Conservation (phyloP, 192 early-diverging fungal genomes). For the Ramicandelaber brevisporus region DNA sequence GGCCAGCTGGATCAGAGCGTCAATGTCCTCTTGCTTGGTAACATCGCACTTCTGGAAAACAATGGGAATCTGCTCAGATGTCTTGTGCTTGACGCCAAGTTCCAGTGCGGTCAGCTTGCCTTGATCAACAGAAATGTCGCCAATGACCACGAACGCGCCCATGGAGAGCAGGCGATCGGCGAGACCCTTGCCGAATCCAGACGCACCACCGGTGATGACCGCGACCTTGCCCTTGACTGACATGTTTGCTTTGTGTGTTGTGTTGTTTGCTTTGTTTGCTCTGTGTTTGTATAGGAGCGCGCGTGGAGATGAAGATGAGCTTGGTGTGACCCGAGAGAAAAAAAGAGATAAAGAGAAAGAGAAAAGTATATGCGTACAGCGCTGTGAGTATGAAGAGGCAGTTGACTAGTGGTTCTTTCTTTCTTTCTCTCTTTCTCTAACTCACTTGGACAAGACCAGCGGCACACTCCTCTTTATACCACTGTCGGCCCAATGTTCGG, state of each 20-base stretch:
- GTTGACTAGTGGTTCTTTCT: too few relatives aligned
- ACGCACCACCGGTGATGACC: slow-evolving; percentile 26
- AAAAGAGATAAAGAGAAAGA: too few relatives aligned
- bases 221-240: slow-evolving; percentile 22
- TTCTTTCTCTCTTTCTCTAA: too few relatives aligned
- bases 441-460: not conserved
- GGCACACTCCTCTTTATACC: not conserved
- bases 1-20: slow-evolving; percentile 7
- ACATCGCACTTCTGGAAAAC: slow-evolving; percentile 14
- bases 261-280: too few relatives aligned
- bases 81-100: slow-evolving; percentile 2
- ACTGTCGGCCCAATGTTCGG: not conserved
- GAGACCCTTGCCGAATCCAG: slow-evolving; percentile 23
- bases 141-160: slow-evolving; percentile 21
- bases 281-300: too few relatives aligned
- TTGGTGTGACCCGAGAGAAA: too few relatives aligned
- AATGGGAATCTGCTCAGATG: too few relatives aligned
- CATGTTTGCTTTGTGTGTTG: too few relatives aligned
- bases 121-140: slow-evolving; percentile 14
- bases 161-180: slow-evolving; percentile 16
- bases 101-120: too few relatives aligned
- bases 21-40: slow-evolving; percentile 6
- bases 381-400: too few relatives aligned
- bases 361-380: too few relatives aligned
- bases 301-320: too few relatives aligned